Evolutionary conservation across 768 basidiomycete species (phyloP).

Genomic region (Termitomyces bulborhizus): DNA sequence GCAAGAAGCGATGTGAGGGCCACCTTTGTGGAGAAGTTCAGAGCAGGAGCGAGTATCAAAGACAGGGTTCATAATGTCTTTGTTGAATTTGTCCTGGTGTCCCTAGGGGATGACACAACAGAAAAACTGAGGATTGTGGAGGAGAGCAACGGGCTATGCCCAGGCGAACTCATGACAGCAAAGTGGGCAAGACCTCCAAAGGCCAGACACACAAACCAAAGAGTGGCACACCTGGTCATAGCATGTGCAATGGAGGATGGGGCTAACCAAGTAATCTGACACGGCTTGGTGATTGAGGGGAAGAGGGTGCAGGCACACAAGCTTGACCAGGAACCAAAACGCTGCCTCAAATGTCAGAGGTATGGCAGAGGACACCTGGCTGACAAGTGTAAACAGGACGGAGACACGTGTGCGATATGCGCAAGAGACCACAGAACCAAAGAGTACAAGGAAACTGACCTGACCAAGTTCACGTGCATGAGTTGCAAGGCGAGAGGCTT

Average conservation of each 20-base stretch:
- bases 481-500: background rate
- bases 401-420: background rate
- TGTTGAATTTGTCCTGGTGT: no score
- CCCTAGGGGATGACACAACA: no score
- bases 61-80: background rate
- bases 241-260: background rate
- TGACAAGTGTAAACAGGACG: background rate
- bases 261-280: background rate
- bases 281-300: background rate
- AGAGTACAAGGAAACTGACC: background rate
- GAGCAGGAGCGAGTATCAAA: fast-evolving
- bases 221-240: no score
- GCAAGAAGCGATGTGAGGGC: no score
- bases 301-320: no score
- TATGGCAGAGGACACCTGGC: no score
- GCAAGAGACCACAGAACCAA: background rate
- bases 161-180: no score
- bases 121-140: no score
- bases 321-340: background rate
- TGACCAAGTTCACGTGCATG: background rate
- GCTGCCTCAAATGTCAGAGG: no score
- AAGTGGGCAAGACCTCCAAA: no score
- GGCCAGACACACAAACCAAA: no score
- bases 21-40: background rate
- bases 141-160: no score